Conservation (phyloP, 768 basidiomycete genomes). For the Erythrobasidium yunnanense region DNA sequence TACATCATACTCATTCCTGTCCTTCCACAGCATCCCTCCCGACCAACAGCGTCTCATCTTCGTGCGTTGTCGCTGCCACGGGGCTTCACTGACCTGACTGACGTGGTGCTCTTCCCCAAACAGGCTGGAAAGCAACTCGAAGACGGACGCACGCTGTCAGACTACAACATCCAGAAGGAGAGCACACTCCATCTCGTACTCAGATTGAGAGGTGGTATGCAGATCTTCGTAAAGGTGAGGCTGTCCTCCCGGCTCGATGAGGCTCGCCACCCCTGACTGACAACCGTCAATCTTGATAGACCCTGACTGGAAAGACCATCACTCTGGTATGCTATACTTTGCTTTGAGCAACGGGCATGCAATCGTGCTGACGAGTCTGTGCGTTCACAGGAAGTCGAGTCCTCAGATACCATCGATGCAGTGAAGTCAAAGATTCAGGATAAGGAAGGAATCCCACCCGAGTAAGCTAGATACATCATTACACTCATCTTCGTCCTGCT, state of each 20-base stretch:
- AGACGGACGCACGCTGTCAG: conserved; percentile 44
- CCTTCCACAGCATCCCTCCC: conserved; percentile 14
- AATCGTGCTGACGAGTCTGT: too few species aligned
- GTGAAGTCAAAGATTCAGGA: conserved; percentile 91
- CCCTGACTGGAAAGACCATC: conserved; percentile 53
- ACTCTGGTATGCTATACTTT: too few species aligned
- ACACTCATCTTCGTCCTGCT: background rate
- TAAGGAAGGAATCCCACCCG: conserved; percentile 63
- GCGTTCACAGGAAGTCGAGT: too few species aligned
- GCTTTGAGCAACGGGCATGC: too few species aligned
- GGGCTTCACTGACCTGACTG: background rate
- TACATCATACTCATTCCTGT: too few species aligned
- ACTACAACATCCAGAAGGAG: conserved; percentile 52
- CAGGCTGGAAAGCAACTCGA: conserved; percentile 50
- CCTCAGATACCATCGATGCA: conserved; percentile 84
- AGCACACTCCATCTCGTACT: conserved; percentile 86
- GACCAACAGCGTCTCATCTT: conserved; percentile 45
- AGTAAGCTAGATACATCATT: background rate
- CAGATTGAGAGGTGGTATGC: conserved; percentile 95
- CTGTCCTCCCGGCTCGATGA: too few species aligned
- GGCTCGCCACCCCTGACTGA: too few species aligned
- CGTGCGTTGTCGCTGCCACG: conserved; percentile 28
- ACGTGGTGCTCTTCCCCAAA: conserved; percentile 39
- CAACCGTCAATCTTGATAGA: too few species aligned
- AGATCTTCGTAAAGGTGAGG: conserved; percentile 47